Base-by-base conservation (phyloP, 1,284 basidiomycete species). In the Agaricales sp. region DNA sequence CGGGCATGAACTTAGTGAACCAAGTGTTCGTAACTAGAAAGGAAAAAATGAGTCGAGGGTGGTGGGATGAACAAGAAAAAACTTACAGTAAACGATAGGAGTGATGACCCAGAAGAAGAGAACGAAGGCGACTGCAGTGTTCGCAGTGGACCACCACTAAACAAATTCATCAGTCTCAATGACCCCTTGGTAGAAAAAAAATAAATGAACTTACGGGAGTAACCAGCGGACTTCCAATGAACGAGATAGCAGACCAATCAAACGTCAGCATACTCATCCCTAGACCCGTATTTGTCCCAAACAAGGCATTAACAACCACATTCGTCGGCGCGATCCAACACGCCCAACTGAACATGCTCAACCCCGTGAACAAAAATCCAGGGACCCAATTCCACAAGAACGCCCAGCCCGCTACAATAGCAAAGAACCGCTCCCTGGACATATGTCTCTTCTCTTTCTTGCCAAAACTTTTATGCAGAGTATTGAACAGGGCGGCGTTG, bases 271-370 rank as follows among this genome's bases (percentile, higher is more conserved):
- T 64, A 37, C 87, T 80, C 79, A 96, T 86, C 4, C 93, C 92
- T 53, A 92, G 68, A 25, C 88, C 88, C 19, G 73, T 74, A 49
- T 68, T 70, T 18, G 78, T 78, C 23, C 92, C 92, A 61, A 95
- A 93, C 25, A 94, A 68, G 11, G 78, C 70, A 64, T 96, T 95
- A 58, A 95, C 80, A 25, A 78, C 77, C 39, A 82, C 66, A 59
- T 92, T 93, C 58, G 80, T 76, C 25, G 91, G 92, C 46, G 78
- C 87, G 58, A 95, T 92, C 94, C 94, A 97, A 73, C 92, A 95
- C 35, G 84, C 78, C 86, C 91, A 96, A 60, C 85, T 92, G 69
- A 94, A 93, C 48, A 85, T 67, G 57, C 80, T 84, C 47, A 89
- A 70, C 8, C 74, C 87, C n/a, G 85, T 88, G 70, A 85, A 89